Percentiles rank a stretch among this genome's conserved stretches.
phyloP scores from a whole-genome alignment of 768 basidiomycete genomes.

The Rhodotorula diobovata region DNA sequence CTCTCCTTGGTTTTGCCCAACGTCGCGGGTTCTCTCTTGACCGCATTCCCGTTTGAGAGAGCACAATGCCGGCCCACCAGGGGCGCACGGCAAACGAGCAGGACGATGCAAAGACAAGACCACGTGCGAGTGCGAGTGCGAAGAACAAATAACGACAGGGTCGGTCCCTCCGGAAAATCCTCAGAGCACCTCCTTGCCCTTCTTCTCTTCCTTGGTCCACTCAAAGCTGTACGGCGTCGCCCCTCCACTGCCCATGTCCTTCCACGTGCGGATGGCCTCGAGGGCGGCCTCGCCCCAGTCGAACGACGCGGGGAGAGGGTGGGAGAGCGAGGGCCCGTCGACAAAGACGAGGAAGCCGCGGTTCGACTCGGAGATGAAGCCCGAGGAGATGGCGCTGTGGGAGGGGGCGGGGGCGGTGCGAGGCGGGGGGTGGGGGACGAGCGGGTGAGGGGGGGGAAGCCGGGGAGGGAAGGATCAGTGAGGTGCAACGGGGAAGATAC shows the following conservation, averaged over 20 bases:
- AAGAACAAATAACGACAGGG: background rate
- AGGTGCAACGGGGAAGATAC: slow-evolving; percentile 48
- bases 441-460: background rate
- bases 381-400: slow-evolving; percentile 12
- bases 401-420: background rate
- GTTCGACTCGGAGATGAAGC: slow-evolving; percentile 61
- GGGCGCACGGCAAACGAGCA: too few species aligned
- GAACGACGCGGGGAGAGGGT: slow-evolving; percentile 46
- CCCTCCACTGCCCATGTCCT: slow-evolving; percentile 13
- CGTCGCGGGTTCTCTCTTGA: too few species aligned
- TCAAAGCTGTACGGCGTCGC: slow-evolving; percentile 21
- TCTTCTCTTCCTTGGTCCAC: slow-evolving; percentile 8
- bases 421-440: background rate
- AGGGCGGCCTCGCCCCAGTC: slow-evolving; percentile 75
- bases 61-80: too few species aligned
- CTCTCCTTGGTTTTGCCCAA: too few species aligned
- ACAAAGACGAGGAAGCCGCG: slow-evolving; percentile 66
- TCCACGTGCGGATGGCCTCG: slow-evolving; percentile 62
- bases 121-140: too few species aligned
- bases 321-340: slow-evolving; percentile 52
- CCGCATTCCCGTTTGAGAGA: too few species aligned
- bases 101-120: too few species aligned
- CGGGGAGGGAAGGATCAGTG: background rate
- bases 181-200: slow-evolving; percentile 43
- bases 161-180: too few species aligned